phyloP scores from a whole-genome alignment of 2,329 filamentous ascomycete genomes.

The Pseudocercospora crystallina region DNA sequence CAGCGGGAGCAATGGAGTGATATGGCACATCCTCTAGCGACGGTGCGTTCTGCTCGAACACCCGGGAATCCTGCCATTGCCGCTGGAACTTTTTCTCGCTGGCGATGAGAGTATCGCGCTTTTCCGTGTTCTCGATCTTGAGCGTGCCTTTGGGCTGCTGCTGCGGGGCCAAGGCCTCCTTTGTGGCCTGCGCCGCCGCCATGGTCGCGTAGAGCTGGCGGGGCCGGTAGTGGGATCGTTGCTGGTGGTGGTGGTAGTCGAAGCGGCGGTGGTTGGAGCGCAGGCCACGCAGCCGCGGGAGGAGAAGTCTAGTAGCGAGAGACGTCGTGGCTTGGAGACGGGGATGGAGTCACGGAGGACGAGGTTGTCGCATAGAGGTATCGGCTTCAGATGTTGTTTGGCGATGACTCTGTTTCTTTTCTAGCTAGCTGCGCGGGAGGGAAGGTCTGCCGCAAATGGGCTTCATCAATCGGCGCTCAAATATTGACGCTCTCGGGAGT shows the following conservation, averaged over 20 bases:
- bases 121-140: slow-evolving; percentile 76
- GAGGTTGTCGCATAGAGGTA: not conserved
- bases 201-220: slow-evolving; percentile 33
- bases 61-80: slow-evolving; percentile 71
- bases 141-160: slow-evolving; percentile 60
- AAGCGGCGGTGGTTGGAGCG: slow-evolving; percentile 15
- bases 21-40: slow-evolving; percentile 74
- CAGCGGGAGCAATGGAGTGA: slow-evolving; percentile 68
- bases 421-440: no score
- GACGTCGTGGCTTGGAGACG: slow-evolving; percentile 26
- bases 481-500: no score
- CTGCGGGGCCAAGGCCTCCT: slow-evolving; percentile 56
- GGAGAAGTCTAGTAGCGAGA: slow-evolving; percentile 20
- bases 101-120: slow-evolving; percentile 76
- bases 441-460: no score
- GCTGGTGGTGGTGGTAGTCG: no score
- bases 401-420: no score
- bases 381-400: no score
- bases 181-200: slow-evolving; percentile 52
- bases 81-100: slow-evolving; percentile 91
- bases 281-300: slow-evolving; percentile 35
- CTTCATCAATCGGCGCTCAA: no score
- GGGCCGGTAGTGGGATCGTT: not conserved
- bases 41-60: slow-evolving; percentile 87
- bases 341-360: slow-evolving; percentile 13